These are phyloP conservation scores for Wickerhamomyces ciferrii DNA, from an alignment of 805 yeast genomes.

Conservation along the genomic window DNA sequence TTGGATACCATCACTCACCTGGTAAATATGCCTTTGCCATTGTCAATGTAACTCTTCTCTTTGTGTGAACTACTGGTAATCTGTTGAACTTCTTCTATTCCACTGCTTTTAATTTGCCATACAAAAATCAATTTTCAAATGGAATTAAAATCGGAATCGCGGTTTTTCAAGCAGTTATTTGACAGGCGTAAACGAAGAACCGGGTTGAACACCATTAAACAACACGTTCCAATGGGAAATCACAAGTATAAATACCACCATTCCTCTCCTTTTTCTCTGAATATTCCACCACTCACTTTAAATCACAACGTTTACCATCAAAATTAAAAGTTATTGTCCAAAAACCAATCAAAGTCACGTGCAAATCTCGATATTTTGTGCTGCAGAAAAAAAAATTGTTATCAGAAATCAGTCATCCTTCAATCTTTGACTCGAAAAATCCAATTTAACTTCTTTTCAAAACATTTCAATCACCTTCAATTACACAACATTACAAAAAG, in stretches of 20 bases:
- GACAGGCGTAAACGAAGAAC: background rate
- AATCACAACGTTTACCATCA: too few relatives aligned
- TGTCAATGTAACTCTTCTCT: background rate
- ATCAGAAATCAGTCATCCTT: constrained; percentile 1
- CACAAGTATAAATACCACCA: background rate
- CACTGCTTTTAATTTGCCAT: background rate
- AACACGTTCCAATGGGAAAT: background rate
- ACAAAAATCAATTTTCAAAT: background rate
- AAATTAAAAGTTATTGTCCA: too few relatives aligned
- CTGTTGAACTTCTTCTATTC: background rate
- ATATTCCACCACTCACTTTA: too few relatives aligned
- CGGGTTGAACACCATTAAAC: background rate
- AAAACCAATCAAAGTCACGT: background rate
- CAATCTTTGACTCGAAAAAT: background rate
- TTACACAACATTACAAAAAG: background rate
- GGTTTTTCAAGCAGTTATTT: background rate
- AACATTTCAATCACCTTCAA: too few relatives aligned
- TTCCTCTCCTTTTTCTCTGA: background rate
- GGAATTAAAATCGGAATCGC: background rate
- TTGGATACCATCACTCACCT: constrained; percentile 6
- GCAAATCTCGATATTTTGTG: background rate
- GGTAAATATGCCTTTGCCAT: constrained; percentile 12
- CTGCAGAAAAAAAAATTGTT: background rate
- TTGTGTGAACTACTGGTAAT: too few relatives aligned
- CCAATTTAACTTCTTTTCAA: too few relatives aligned